Conservation (phyloP, 2,329 filamentous ascomycete genomes). For the Fusarium brevicatenulatum region DNA sequence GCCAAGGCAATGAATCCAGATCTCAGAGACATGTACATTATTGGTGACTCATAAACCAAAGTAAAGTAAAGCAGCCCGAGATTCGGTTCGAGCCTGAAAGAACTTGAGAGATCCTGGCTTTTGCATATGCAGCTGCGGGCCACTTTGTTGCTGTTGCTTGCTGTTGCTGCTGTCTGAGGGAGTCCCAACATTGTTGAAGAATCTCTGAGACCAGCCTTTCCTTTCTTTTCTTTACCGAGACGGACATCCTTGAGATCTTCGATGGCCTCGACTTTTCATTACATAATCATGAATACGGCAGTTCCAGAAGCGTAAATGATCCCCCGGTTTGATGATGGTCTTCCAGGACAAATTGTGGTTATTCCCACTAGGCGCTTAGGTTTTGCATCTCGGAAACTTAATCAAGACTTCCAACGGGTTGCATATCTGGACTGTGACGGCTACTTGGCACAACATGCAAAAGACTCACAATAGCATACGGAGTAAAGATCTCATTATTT, state of each 20-base stretch:
- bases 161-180: background rate
- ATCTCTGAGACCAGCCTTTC: constrained; percentile 6
- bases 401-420: background rate
- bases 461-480: no score
- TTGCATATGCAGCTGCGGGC: constrained; percentile 12
- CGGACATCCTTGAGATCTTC: background rate
- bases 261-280: background rate
- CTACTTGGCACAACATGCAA: no score
- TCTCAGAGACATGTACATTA: constrained; percentile 9
- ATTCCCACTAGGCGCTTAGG: background rate
- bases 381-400: background rate
- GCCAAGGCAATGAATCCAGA: constrained; percentile 6
- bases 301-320: background rate
- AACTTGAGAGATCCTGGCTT: background rate
- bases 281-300: background rate
- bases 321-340: background rate
- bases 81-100: constrained; percentile 14
- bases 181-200: constrained; percentile 9
- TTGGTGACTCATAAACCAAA: constrained; percentile 24
- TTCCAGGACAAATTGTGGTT: background rate
- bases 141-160: no score
- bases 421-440: background rate
- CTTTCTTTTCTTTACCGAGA: background rate
- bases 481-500: background rate
- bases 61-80: constrained; percentile 1